Conservation (phyloP, 768 basidiomycete genomes). For the Auriscalpium orientale region DNA sequence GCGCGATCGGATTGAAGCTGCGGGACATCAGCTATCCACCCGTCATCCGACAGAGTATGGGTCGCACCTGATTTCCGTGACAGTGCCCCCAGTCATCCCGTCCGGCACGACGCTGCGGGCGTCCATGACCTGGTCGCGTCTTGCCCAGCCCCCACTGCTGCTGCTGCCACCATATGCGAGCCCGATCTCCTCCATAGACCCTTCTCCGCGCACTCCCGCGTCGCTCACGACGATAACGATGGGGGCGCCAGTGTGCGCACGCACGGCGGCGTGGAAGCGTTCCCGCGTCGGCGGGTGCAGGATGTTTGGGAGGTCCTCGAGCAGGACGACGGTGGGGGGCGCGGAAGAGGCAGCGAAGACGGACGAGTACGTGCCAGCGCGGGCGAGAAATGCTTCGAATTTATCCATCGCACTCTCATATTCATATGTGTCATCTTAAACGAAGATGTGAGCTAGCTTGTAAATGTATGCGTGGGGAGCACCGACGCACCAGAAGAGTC, state of each 20-base stretch:
- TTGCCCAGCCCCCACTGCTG: conserved; percentile 28
- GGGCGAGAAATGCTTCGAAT: conserved; percentile 68
- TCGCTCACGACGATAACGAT: conserved; percentile 82
- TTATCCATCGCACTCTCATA: conserved; percentile 52
- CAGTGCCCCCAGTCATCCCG: conserved; percentile 61
- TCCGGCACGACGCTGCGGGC: conserved; percentile 64
- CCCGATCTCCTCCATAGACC: conserved; percentile 39
- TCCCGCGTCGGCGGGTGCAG: conserved; percentile 60
- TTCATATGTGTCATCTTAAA: conserved; percentile 4
- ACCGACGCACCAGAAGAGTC: conserved; percentile 7
- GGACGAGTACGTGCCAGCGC: conserved; percentile 53
- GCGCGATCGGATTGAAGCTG: conserved; percentile 91
- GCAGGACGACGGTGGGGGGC: conserved; percentile 36
- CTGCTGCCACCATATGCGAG: conserved; percentile 25
- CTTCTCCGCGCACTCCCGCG: conserved; percentile 68
- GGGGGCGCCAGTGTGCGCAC: conserved; percentile 52
- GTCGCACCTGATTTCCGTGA: conserved; percentile 74
- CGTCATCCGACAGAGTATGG: background rate
- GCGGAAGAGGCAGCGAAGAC: conserved; percentile 31
- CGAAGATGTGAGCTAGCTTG: background rate
- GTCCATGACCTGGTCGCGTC: conserved; percentile 48
- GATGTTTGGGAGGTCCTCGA: conserved; percentile 91
- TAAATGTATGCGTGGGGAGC: background rate
- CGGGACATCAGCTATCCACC: background rate
- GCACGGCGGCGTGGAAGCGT: conserved; percentile 66